Evolutionary conservation across 176 grass and related monocot genomes (phyloP), one percentile per base, ranked within the genome.

Genomic region (Rhynchospora pubera): DNA sequence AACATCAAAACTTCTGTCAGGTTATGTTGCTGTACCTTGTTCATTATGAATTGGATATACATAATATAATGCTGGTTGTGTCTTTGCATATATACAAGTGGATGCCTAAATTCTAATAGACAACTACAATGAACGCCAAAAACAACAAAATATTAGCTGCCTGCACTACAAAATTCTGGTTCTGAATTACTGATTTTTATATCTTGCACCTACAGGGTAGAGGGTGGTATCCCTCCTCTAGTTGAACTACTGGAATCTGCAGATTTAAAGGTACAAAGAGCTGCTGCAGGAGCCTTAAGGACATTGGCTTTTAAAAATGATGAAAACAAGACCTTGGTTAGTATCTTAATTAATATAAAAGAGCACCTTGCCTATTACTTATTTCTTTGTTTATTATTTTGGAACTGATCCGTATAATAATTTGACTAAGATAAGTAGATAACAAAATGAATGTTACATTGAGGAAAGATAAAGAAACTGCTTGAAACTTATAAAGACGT

Each of bases 241-340:
- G 97, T 99, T 87, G 91, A 96, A 81, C 86, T 99, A 72, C 83
- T 99, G 64, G 97, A 99, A 82, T 96, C 93, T 21, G 83, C 79
- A 59, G 97, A 99, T 88, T 82, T 99, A 64, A 99, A 99, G 88
- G 93, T 99, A 14, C 97, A 99, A 82, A 99, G 97, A 85, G 97
- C 97, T 65, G 97, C 86, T 89, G 97, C 97, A 83, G 97, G 97
- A 59, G 93, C 97, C 57, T 85, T 99, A 77, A 81, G 97, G 45
- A 99, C 97, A 79, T 85, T 99, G 67, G 97, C 97, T 77, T 99
- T 99, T 82, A 99, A 99, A 90, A 99, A 99, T 75, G 97, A 99
- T 87, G 91, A 95, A 86, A 99, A 99, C 74, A 99, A 99, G 88
- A 88, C 78, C 62, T 84, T 91, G 93, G 97, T 91, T 53, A 78